Percentiles rank a stretch among this genome's conserved stretches.
phyloP scores from a whole-genome alignment of 1,284 basidiomycete species.

The Pascua sp. region DNA sequence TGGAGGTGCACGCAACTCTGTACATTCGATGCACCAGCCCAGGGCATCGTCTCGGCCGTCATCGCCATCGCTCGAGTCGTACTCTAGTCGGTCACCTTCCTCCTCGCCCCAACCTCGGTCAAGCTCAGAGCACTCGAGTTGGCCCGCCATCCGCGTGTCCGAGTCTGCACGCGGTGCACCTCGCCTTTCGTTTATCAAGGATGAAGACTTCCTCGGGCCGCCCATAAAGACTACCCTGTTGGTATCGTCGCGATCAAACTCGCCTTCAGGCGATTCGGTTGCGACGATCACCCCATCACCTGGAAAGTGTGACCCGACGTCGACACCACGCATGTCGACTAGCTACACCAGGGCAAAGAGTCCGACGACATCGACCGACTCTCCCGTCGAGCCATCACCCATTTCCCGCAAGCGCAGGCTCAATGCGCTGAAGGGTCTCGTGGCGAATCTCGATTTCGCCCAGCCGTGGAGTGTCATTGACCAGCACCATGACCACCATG shows the following conservation, averaged over 20 bases:
- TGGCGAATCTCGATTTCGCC: slow-evolving; percentile 41
- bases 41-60: not conserved
- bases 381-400: slow-evolving; percentile 3
- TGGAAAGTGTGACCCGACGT: not conserved
- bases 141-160: slow-evolving; percentile 11
- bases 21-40: too few relatives aligned
- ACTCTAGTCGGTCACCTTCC: not conserved
- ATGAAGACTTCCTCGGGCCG: slow-evolving; percentile 4
- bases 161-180: slow-evolving; percentile 11
- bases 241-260: not conserved
- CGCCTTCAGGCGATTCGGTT: slow-evolving; percentile 27
- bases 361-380: not conserved
- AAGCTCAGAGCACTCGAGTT: slow-evolving; percentile 5
- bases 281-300: slow-evolving; percentile 17
- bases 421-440: slow-evolving; percentile 37
- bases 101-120: not conserved
- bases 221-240: not conserved
- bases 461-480: slow-evolving; percentile 35
- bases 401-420: slow-evolving; percentile 28
- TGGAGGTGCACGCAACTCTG: too few relatives aligned
- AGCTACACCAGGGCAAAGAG: not conserved
- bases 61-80: slow-evolving; percentile 1
- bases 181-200: slow-evolving; percentile 7
- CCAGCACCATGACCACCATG: slow-evolving; percentile 3
- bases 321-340: not conserved